Percentiles rank a stretch among this genome's conserved stretches.
These are phyloP conservation scores for Apiospora phragmitis DNA, from an alignment of 2,329 filamentous ascomycete genomes.

Conservation along the genomic window DNA sequence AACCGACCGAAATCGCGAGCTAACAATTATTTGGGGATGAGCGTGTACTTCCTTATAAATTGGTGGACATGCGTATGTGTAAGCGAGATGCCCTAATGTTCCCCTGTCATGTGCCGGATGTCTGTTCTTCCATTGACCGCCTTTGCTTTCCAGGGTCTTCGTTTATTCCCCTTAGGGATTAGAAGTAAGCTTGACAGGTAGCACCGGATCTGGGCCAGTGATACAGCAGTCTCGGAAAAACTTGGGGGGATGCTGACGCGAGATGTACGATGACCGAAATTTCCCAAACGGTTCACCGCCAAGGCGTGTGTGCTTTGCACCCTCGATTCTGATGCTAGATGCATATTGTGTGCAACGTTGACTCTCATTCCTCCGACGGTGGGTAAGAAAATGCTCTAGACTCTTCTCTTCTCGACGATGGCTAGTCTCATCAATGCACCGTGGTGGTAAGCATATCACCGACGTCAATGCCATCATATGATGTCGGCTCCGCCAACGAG, in stretches of 20 bases:
- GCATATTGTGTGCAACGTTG: neutral
- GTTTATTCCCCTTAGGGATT: neutral
- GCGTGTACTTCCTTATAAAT: neutral
- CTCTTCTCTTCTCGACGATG: neutral
- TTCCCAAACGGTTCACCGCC: neutral
- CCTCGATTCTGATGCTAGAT: neutral
- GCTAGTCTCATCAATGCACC: neutral
- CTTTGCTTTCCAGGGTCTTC: neutral
- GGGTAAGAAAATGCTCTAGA: neutral
- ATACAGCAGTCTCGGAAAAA: neutral
- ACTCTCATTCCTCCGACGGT: neutral
- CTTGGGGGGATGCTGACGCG: neutral
- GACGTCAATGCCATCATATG: neutral
- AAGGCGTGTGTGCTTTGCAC: neutral
- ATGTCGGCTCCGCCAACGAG: neutral
- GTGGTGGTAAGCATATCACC: neutral
- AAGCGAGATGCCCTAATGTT: neutral
- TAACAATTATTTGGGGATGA: no score
- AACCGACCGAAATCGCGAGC: neutral
- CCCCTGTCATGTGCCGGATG: neutral
- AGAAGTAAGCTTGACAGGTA: neutral
- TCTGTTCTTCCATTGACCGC: neutral
- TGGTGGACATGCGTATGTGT: neutral
- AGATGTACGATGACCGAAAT: neutral
- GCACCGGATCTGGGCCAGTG: neutral